A percentile compares a stretch with the other conserved stretches of the same genome.
These are phyloP conservation scores for Wallacemonas sp. DNA, from an alignment of 208 protist genomes.

Conservation along the genomic window DNA sequence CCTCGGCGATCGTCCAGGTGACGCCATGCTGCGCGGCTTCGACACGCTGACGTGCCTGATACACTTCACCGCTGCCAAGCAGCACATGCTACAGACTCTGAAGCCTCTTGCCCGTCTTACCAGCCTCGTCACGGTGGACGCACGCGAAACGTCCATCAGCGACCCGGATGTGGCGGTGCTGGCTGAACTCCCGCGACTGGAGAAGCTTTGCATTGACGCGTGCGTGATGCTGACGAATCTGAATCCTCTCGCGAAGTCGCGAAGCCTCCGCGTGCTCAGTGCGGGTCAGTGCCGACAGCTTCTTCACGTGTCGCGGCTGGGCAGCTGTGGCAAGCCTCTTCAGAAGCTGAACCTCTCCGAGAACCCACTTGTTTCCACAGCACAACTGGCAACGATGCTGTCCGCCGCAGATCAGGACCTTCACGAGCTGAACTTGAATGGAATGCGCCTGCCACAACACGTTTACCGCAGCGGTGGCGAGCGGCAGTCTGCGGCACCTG, in stretches of 20 bases:
- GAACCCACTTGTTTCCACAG: conserved; percentile 17
- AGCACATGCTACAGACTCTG: conserved; percentile 26
- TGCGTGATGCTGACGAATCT: conserved; percentile 43
- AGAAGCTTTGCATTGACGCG: conserved; percentile 25
- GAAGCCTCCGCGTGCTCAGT: conserved; percentile 13
- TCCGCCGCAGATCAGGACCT: not conserved
- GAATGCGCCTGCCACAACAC: conserved; percentile 11
- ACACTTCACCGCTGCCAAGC: conserved; percentile 14
- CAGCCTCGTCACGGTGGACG: conserved; percentile 23
- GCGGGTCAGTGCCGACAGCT: conserved; percentile 24
- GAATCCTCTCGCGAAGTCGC: conserved; percentile 18
- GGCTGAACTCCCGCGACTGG: conserved; percentile 26
- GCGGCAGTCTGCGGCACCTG: not conserved
- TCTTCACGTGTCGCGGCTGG: conserved; percentile 16
- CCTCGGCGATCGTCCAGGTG: conserved; percentile 11
- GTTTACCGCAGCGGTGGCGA: conserved; percentile 21
- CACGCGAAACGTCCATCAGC: conserved; percentile 30
- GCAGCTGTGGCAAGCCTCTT: conserved; percentile 2
- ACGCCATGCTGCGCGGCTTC: conserved; percentile 23
- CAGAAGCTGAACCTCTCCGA: conserved; percentile 24
- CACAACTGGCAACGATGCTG: conserved; percentile 16
- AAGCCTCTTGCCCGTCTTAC: conserved; percentile 19
- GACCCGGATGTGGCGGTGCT: conserved; percentile 37
- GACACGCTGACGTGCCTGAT: conserved; percentile 23
- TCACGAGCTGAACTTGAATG: conserved; percentile 15